These are phyloP conservation scores for Stylonectria norvegica DNA, from an alignment of 2,329 filamentous ascomycete species.

Conservation along the genomic window DNA sequence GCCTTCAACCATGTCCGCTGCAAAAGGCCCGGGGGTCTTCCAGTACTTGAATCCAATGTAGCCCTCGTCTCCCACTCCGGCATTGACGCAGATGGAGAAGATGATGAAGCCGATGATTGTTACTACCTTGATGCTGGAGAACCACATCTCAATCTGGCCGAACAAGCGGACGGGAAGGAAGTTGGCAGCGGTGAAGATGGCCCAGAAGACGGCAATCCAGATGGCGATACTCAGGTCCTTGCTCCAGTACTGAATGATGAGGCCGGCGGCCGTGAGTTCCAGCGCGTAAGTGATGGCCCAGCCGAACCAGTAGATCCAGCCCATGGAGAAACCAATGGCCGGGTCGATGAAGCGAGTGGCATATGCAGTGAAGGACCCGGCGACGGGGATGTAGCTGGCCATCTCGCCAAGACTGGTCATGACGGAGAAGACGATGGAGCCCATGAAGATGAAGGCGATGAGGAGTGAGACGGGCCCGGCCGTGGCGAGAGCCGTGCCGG, in stretches of 20 bases:
- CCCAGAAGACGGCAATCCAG: constrained; percentile 72
- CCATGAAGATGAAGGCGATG: constrained; percentile 67
- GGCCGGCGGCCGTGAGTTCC: constrained; percentile 67
- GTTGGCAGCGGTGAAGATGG: constrained; percentile 65
- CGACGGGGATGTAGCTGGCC: constrained; percentile 72
- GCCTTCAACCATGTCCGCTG: constrained; percentile 53
- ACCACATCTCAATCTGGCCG: constrained; percentile 76
- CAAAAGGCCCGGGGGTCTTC: constrained; percentile 65
- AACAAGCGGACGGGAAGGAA: constrained; percentile 70
- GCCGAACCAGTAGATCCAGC: constrained; percentile 81
- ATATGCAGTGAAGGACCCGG: constrained; percentile 74
- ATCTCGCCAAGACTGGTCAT: constrained; percentile 71
- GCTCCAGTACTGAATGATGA: constrained; percentile 76
- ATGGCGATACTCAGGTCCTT: constrained; percentile 60
- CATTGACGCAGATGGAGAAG: constrained; percentile 71
- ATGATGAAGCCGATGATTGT: constrained; percentile 74
- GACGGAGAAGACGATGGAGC: constrained; percentile 69
- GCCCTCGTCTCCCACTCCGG: constrained; percentile 65
- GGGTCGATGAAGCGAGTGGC: constrained; percentile 72
- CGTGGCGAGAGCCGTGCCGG: constrained; percentile 58
- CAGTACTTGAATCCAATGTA: constrained; percentile 73
- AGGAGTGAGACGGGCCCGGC: constrained; percentile 65
- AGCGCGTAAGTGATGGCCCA: constrained; percentile 72
- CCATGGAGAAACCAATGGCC: constrained; percentile 71
- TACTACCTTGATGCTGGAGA: constrained; percentile 72